Percentiles rank a stretch among this genome's conserved stretches.
phyloP scores from a whole-genome alignment of 2,329 filamentous ascomycete species.

The Zalaria sp. region DNA sequence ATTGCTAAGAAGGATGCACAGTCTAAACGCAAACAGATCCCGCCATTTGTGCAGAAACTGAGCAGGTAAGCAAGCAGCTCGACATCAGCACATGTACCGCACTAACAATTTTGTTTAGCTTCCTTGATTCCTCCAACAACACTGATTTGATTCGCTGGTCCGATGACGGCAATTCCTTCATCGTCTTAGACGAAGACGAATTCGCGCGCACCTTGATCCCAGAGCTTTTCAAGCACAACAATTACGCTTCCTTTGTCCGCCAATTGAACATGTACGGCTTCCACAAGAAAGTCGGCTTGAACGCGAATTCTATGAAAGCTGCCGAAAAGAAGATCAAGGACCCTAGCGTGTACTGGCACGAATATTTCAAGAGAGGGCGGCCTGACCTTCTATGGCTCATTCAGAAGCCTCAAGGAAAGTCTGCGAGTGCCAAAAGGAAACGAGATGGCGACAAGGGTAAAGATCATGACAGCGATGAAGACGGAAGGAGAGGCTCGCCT shows the following conservation, averaged over 20 bases:
- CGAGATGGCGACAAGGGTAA: constrained; percentile 47
- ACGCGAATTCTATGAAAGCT: constrained; percentile 94
- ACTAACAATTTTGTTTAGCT: constrained; percentile 42
- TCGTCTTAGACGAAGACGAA: constrained; percentile 90
- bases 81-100: constrained; percentile 6
- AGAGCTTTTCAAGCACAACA: constrained; percentile 67
- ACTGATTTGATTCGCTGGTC: constrained; percentile 95
- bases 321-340: constrained; percentile 89
- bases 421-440: constrained; percentile 32
- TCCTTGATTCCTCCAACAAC: constrained; percentile 84
- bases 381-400: constrained; percentile 92
- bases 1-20: constrained; percentile 78
- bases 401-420: constrained; percentile 76
- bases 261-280: constrained; percentile 49
- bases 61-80: constrained; percentile 57
- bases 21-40: constrained; percentile 86
- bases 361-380: constrained; percentile 85
- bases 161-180: constrained; percentile 88
- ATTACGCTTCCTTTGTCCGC: constrained; percentile 63
- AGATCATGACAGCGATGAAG: constrained; percentile 57
- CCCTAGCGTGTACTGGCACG: constrained; percentile 95
- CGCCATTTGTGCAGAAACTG: constrained; percentile 93
- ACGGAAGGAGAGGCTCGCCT: constrained; percentile 24
- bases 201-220: constrained; percentile 62
- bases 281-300: constrained; percentile 50